These are phyloP conservation scores for Cordyceps fumosorosea DNA, from an alignment of 2,329 filamentous ascomycete genomes.

Conservation along the genomic window DNA sequence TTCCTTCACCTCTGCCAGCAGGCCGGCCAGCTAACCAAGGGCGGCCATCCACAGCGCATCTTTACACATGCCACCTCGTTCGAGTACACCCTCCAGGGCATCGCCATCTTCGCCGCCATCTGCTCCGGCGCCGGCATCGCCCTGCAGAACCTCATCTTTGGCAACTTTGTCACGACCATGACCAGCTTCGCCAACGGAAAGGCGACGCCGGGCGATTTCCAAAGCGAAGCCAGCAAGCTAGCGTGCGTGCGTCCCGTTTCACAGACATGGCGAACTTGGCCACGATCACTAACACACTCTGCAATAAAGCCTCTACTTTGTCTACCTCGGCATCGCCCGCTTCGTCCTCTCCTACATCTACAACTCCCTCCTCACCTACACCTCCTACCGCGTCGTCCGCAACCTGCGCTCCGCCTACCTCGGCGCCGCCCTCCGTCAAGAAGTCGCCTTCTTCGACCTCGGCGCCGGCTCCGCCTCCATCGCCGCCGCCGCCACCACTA, in stretches of 20 bases:
- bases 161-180: constrained; percentile 30
- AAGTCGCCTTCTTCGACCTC: constrained; percentile 43
- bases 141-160: constrained; percentile 33
- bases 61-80: constrained; percentile 13
- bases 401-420: constrained; percentile 43
- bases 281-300: not conserved
- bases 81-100: constrained; percentile 14
- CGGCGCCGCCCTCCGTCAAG: constrained; percentile 42
- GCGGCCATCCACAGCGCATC: constrained; percentile 11
- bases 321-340: constrained; percentile 51
- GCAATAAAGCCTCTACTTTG: constrained; percentile 42
- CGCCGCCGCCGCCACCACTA: constrained; percentile 37
- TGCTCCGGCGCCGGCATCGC: constrained; percentile 32
- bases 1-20: too few relatives aligned
- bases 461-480: constrained; percentile 33
- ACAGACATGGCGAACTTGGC: too few relatives aligned
- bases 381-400: constrained; percentile 44
- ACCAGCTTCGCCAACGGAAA: constrained; percentile 25
- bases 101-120: constrained; percentile 25
- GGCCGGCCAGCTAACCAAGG: not conserved
- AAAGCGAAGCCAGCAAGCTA: constrained; percentile 24
- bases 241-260: constrained; percentile 26
- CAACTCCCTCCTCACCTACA: constrained; percentile 39
- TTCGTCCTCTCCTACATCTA: constrained; percentile 44
- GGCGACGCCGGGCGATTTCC: constrained; percentile 22